Evolutionary conservation across 192 early-diverging fungal species (phyloP).

Genomic region (Gorgonomyces haynaldii): DNA sequence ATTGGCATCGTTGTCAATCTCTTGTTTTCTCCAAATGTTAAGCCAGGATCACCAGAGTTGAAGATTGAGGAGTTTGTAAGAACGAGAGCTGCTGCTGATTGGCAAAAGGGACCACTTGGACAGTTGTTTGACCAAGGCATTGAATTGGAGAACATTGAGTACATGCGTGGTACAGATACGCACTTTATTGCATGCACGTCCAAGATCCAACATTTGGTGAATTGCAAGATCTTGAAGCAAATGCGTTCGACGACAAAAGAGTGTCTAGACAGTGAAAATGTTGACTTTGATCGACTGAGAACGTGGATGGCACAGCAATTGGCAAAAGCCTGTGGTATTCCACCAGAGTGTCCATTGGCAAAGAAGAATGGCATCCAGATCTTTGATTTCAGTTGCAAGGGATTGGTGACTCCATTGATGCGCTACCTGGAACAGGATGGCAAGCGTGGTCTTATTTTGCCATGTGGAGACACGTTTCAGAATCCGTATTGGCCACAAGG

Average conservation of each 20-base stretch:
- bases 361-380: slow-evolving; percentile 30
- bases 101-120: slow-evolving; percentile 20
- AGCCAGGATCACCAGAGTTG: slow-evolving; percentile 15
- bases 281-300: slow-evolving; percentile 18
- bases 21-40: slow-evolving; percentile 17
- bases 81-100: slow-evolving; percentile 12
- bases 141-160: slow-evolving; percentile 33
- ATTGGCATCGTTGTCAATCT: slow-evolving; percentile 38
- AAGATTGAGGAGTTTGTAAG: slow-evolving; percentile 21
- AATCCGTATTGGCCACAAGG: slow-evolving; percentile 40
- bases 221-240: slow-evolving; percentile 13
- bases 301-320: slow-evolving; percentile 14
- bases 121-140: slow-evolving; percentile 13
- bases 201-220: slow-evolving; percentile 10
- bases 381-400: slow-evolving; percentile 31
- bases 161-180: slow-evolving; percentile 21
- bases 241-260: slow-evolving; percentile 10
- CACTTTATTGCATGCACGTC: slow-evolving; percentile 30
- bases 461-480: slow-evolving; percentile 26
- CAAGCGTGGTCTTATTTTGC: slow-evolving; percentile 12
- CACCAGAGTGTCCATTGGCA: slow-evolving; percentile 11
- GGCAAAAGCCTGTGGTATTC: slow-evolving; percentile 18
- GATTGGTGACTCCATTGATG: slow-evolving; percentile 7
- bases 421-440: neutral
- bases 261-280: slow-evolving; percentile 16